These are phyloP conservation scores for Suillus alpinus DNA, from an alignment of 768 basidiomycete species.

Conservation along the genomic window DNA sequence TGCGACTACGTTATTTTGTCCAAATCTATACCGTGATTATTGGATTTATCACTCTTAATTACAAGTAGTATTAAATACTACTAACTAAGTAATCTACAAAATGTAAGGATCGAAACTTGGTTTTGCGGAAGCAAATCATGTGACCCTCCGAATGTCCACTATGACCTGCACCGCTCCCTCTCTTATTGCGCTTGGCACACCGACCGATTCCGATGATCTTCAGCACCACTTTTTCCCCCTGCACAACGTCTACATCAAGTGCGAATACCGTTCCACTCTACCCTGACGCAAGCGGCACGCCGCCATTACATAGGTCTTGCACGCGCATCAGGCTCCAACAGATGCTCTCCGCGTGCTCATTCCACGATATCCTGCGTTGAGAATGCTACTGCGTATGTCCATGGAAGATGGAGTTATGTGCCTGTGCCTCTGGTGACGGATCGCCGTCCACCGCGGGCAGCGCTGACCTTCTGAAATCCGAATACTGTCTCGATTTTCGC, in stretches of 20 bases:
- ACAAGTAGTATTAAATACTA: not conserved
- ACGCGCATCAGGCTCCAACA: no score
- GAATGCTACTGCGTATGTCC: no score
- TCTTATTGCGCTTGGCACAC: not conserved
- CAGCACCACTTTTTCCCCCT: not conserved
- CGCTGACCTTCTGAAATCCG: not conserved
- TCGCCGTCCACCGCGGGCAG: no score
- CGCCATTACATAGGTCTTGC: not conserved
- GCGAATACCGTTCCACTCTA: not conserved
- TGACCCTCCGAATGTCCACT: no score
- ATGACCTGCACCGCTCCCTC: not conserved
- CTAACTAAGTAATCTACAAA: not conserved
- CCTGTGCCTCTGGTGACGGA: not conserved
- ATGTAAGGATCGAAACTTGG: not conserved
- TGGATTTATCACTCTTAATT: not conserved
- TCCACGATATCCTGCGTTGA: no score
- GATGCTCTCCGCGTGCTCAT: no score
- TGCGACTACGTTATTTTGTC: conserved; percentile 42
- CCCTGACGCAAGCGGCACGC: not conserved
- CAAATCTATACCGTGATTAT: conserved; percentile 14
- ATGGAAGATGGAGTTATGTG: not conserved
- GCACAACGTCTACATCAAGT: not conserved
- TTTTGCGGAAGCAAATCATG: not conserved
- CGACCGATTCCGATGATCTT: not conserved
- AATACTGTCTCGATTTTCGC: not conserved